phyloP scores from a whole-genome alignment of 2,329 filamentous ascomycete genomes.

The Alternaria alternata region DNA sequence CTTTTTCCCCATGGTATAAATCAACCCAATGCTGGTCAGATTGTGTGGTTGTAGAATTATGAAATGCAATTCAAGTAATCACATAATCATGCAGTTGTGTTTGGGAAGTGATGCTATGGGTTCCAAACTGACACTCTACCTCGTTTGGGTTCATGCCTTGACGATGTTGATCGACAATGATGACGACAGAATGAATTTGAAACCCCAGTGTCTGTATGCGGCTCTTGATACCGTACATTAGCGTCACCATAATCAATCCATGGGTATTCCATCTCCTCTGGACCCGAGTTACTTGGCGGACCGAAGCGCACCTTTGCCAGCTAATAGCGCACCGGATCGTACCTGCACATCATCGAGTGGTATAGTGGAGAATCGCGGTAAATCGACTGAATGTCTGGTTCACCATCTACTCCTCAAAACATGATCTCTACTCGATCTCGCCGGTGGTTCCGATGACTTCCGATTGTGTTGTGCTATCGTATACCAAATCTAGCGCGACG shows the following conservation, averaged over 20 bases:
- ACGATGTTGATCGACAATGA: not conserved
- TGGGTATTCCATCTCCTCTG: not conserved
- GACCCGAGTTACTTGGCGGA: constrained; percentile 1
- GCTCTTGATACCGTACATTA: not conserved
- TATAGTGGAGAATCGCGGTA: not conserved
- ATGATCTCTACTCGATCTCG: not conserved
- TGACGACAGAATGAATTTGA: not conserved
- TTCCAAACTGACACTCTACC: not conserved
- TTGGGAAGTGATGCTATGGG: not conserved
- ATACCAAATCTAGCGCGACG: not conserved
- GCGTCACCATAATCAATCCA: not conserved
- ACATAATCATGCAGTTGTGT: not conserved
- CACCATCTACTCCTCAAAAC: not conserved
- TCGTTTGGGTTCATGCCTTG: not conserved
- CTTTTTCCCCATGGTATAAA: constrained; percentile 10
- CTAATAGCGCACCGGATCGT: not conserved
- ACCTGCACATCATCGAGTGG: not conserved
- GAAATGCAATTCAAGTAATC: constrained; percentile 24
- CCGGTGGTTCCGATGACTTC: not conserved
- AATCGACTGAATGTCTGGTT: not conserved
- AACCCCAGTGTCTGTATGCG: not conserved
- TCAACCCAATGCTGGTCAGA: constrained; percentile 17
- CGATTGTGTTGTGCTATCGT: not conserved
- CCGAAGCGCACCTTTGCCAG: not conserved
- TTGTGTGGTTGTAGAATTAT: constrained; percentile 30